phyloP scores from a whole-genome alignment of 1,284 basidiomycete species.

The Ustilago nuda region DNA sequence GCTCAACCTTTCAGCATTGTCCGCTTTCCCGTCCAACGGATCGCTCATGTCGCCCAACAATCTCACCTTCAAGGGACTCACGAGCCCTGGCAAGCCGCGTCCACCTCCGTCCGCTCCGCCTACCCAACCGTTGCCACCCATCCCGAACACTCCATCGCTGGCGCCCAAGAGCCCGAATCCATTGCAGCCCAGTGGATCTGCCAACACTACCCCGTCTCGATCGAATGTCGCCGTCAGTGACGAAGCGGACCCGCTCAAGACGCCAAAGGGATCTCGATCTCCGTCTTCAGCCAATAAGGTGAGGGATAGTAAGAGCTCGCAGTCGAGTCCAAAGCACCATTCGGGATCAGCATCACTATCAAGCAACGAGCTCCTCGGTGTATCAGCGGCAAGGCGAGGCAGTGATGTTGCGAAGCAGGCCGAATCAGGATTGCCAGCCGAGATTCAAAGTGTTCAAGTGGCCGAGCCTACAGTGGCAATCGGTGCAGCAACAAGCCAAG shows the following conservation, averaged over 20 bases:
- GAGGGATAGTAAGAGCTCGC: not conserved
- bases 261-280: constrained; percentile 13
- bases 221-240: not conserved
- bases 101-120: constrained; percentile 52
- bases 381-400: not conserved
- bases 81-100: constrained; percentile 36
- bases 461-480: not conserved
- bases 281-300: not conserved
- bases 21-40: constrained; percentile 11
- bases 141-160: constrained; percentile 48
- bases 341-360: not conserved
- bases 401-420: not conserved
- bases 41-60: constrained; percentile 15
- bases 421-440: not conserved
- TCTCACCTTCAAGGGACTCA: constrained; percentile 22
- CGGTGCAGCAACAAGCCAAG: not conserved
- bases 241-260: constrained; percentile 11
- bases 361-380: not conserved
- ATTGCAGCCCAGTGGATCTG: constrained; percentile 18
- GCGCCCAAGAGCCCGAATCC: constrained; percentile 21
- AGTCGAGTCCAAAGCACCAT: constrained; percentile 2
- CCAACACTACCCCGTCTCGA: not conserved
- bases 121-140: constrained; percentile 53
- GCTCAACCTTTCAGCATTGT: constrained; percentile 20
- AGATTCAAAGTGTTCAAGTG: not conserved